phyloP scores from a whole-genome alignment of 1,284 basidiomycete species.

The Sporisorium iseilematis-ciliati region DNA sequence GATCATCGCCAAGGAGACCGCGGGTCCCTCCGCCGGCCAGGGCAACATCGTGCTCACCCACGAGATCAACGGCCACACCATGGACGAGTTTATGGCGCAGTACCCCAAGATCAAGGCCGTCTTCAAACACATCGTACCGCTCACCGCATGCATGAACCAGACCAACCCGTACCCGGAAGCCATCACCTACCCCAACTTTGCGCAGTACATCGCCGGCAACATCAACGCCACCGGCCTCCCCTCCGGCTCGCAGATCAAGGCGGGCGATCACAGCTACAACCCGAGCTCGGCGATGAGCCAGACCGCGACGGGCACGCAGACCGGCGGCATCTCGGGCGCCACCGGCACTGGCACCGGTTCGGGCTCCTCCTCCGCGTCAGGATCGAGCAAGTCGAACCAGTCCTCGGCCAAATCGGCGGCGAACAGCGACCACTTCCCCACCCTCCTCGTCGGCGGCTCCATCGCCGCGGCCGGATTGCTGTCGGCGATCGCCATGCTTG shows the following conservation, averaged over 20 bases:
- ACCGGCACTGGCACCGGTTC: neutral
- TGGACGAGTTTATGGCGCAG: conserved; percentile 61
- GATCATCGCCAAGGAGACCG: conserved; percentile 69
- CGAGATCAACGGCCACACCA: conserved; percentile 66
- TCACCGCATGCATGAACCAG: conserved; percentile 66
- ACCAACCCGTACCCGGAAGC: conserved; percentile 72
- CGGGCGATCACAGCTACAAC: conserved; percentile 28
- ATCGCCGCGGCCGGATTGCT: conserved; percentile 14
- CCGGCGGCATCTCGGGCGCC: conserved; percentile 14
- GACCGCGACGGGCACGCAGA: conserved; percentile 30
- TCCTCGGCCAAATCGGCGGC: conserved; percentile 4
- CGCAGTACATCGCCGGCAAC: conserved; percentile 57
- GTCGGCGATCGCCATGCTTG: conserved; percentile 31
- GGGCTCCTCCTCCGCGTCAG: neutral
- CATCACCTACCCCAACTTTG: conserved; percentile 68
- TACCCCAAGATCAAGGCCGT: conserved; percentile 58
- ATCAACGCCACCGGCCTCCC: conserved; percentile 59
- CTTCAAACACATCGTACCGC: conserved; percentile 67
- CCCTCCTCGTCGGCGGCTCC: conserved; percentile 11
- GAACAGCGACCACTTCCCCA: neutral
- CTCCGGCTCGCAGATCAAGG: conserved; percentile 40
- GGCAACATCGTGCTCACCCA: conserved; percentile 67
- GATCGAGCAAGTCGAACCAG: conserved; percentile 2
- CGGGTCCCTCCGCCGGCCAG: conserved; percentile 71
- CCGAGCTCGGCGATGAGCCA: conserved; percentile 22